These are phyloP conservation scores for Saitozyma podzolica DNA, from an alignment of 768 basidiomycete species.

Conservation along the genomic window DNA sequence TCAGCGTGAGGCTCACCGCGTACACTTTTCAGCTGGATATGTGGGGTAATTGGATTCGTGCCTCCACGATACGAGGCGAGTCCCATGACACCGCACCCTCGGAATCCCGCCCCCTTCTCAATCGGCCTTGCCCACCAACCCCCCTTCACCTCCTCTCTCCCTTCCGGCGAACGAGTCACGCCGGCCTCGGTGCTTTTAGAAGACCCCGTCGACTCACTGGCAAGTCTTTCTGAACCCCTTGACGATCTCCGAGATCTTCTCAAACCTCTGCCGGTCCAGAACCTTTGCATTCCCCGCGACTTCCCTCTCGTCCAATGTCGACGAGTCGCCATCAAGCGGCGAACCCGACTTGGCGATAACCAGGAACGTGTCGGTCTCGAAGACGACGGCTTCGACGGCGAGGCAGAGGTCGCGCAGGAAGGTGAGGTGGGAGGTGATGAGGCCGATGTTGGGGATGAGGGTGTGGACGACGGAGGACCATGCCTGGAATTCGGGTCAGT, in stretches of 20 bases:
- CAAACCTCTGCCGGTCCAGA: slow-evolving; percentile 54
- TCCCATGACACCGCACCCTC: too few relatives aligned
- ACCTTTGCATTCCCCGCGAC: slow-evolving; percentile 49
- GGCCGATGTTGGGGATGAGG: slow-evolving; percentile 89
- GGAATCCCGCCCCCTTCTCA: too few relatives aligned
- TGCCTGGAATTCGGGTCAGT: slow-evolving; percentile 61
- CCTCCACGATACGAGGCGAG: too few relatives aligned
- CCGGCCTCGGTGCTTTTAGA: not conserved
- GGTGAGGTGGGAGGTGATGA: slow-evolving; percentile 80
- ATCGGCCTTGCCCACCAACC: not conserved
- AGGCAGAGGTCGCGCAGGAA: slow-evolving; percentile 83
- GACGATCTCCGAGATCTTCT: slow-evolving; percentile 71
- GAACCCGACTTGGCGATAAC: slow-evolving; percentile 70
- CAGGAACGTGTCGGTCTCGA: slow-evolving; percentile 96
- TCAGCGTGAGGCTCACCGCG: not conserved
- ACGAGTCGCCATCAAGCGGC: slow-evolving; percentile 41
- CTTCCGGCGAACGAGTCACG: not conserved
- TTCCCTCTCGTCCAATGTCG: slow-evolving; percentile 50
- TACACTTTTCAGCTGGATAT: not conserved
- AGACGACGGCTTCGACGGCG: slow-evolving; percentile 90
- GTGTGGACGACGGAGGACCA: slow-evolving; percentile 98
- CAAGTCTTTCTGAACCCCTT: slow-evolving; percentile 94
- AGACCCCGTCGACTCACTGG: slow-evolving; percentile 57
- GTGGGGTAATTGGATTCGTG: too few relatives aligned
- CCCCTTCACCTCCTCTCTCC: not conserved